phyloP scores from a whole-genome alignment of 2,329 filamentous ascomycete genomes.

The Curvularia sp. region DNA sequence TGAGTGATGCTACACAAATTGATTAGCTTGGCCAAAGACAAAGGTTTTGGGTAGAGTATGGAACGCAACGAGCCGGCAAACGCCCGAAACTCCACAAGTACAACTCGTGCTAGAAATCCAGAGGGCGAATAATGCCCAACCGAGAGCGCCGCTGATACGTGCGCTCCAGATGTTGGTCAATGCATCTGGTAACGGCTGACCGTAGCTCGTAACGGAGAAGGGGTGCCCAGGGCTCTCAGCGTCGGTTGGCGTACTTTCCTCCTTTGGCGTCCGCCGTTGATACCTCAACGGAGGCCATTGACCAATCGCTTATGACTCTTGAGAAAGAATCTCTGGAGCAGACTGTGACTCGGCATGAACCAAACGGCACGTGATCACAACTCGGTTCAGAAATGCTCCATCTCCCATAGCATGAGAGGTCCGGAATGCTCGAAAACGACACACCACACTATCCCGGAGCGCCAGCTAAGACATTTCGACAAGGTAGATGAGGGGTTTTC shows the following conservation, averaged over 20 bases:
- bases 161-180: slow-evolving; percentile 32
- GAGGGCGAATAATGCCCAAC: slow-evolving; percentile 30
- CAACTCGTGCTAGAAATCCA: slow-evolving; percentile 22
- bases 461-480: slow-evolving; percentile 46
- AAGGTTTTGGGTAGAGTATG: slow-evolving; percentile 31
- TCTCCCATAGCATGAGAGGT: slow-evolving; percentile 43
- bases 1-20: slow-evolving; percentile 46
- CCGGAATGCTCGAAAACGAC: slow-evolving; percentile 40
- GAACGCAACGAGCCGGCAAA: slow-evolving; percentile 34
- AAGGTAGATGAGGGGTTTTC: slow-evolving; percentile 52
- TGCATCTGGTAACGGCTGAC: slow-evolving; percentile 34
- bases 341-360: slow-evolving; percentile 47
- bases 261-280: slow-evolving; percentile 34
- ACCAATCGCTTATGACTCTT: slow-evolving; percentile 40
- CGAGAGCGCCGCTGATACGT: slow-evolving; percentile 26
- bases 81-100: slow-evolving; percentile 30
- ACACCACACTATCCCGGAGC: slow-evolving; percentile 28
- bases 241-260: slow-evolving; percentile 28
- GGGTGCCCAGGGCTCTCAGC: slow-evolving; percentile 26
- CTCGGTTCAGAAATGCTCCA: slow-evolving; percentile 49
- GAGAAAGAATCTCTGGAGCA: slow-evolving; percentile 37
- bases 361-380: slow-evolving; percentile 47
- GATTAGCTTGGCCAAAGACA: slow-evolving; percentile 44
- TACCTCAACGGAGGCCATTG: slow-evolving; percentile 32
- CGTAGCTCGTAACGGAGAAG: slow-evolving; percentile 26